Conservation (phyloP, 129 eudicot species). For the Flaveria brownii region DNA sequence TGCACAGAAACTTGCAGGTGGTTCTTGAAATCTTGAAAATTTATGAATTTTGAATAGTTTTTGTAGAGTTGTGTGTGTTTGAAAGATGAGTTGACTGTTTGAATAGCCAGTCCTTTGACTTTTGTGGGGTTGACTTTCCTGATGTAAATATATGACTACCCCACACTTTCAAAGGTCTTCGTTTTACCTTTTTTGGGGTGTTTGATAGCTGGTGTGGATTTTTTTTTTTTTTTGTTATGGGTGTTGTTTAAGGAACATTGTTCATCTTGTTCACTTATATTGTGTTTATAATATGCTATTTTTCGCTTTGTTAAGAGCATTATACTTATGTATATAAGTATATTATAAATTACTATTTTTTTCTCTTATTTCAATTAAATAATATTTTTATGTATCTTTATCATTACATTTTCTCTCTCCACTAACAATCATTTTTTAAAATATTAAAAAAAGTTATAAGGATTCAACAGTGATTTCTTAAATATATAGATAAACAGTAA, state of each 20-base stretch:
- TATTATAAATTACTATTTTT: no score
- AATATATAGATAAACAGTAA: no score
- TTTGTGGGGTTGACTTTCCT: slow-evolving; percentile 30
- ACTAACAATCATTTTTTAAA: no score
- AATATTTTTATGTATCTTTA: no score
- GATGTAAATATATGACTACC: slow-evolving; percentile 38
- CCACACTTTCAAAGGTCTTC: slow-evolving; percentile 25
- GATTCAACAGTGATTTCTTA: no score
- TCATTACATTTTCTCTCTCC: no score
- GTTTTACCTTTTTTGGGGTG: slow-evolving; percentile 9
- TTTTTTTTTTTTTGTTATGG: background rate
- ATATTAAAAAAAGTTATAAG: no score
- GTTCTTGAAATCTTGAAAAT: slow-evolving; percentile 32
- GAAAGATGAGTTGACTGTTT: slow-evolving; percentile 23
- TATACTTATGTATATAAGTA: no score
- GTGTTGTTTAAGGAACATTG: slow-evolving; percentile 15
- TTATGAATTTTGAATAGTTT: slow-evolving; percentile 22
- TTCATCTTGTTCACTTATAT: slow-evolving; percentile 10
- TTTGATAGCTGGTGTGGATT: slow-evolving; percentile 30
- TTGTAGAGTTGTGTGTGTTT: slow-evolving; percentile 28
- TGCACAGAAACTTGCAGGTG: slow-evolving; percentile 52
- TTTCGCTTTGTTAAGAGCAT: no score
- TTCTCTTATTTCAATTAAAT: no score
- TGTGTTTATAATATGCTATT: slow-evolving; percentile 6
- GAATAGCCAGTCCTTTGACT: slow-evolving; percentile 30